A percentile compares a stretch with the other conserved stretches of the same genome.
phyloP scores from a whole-genome alignment of 495 filamentous ascomycete genomes.

The Cenococcum geophilum region DNA sequence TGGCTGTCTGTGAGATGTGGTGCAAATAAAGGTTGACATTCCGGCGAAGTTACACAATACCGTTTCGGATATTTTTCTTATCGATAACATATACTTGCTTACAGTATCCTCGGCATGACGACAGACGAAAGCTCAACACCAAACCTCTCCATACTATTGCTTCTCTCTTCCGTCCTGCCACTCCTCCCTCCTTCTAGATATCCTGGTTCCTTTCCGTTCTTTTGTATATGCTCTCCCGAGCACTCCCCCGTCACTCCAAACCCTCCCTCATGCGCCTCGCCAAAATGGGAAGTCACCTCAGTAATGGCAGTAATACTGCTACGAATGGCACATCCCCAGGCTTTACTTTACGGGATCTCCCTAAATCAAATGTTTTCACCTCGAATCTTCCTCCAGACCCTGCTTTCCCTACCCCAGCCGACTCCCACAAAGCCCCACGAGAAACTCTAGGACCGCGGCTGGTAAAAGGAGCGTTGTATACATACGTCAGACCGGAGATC shows the following conservation, averaged over 20 bases:
- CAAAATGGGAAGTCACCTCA: conserved; percentile 52
- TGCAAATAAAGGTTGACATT: neutral
- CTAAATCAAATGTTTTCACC: conserved; percentile 83
- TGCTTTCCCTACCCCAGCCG: conserved; percentile 69
- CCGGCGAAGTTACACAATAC: conserved; percentile 8
- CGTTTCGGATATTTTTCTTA: conserved; percentile 7
- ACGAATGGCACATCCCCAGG: conserved; percentile 30
- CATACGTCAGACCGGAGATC: conserved; percentile 76
- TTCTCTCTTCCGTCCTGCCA: too few species aligned
- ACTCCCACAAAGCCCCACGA: conserved; percentile 72
- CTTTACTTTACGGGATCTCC: conserved; percentile 59
- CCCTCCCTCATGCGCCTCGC: conserved; percentile 35
- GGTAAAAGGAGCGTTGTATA: conserved; percentile 82
- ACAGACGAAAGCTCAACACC: conserved; percentile 1
- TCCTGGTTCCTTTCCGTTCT: conserved; percentile 5
- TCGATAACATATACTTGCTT: conserved; percentile 5
- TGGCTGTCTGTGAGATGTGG: conserved; percentile 3
- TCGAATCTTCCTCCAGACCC: conserved; percentile 71
- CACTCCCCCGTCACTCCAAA: conserved; percentile 28
- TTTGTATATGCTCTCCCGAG: conserved; percentile 40
- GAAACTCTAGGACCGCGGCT: conserved; percentile 69
- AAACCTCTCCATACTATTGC: conserved; percentile 1
- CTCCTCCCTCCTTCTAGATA: too few species aligned
- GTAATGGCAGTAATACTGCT: conserved; percentile 22
- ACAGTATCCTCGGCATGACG: neutral